Conservation (phyloP, 306 rosid species). For the Hippophae gyantsensis region DNA sequence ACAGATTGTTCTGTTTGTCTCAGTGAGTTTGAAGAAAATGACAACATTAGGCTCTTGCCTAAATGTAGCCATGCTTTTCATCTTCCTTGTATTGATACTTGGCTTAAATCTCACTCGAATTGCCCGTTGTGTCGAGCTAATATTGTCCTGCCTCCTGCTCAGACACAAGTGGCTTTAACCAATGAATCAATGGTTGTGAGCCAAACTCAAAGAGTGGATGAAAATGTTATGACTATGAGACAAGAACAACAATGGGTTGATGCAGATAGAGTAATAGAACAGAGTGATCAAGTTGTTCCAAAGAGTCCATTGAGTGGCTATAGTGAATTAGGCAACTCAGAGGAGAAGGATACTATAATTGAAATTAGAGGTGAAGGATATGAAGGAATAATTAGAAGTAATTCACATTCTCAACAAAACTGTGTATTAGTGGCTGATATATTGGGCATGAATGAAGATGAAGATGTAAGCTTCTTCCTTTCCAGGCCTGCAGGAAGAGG, state of each 20-base stretch:
- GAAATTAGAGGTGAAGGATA: conserved; percentile 51
- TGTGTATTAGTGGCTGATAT: conserved; percentile 37
- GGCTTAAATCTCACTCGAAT: conserved; percentile 83
- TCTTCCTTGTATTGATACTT: conserved; percentile 74
- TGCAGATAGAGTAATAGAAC: conserved; percentile 19
- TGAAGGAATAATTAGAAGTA: conserved; percentile 50
- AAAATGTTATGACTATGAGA: background rate
- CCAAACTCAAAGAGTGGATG: conserved; percentile 23
- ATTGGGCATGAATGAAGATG: conserved; percentile 32
- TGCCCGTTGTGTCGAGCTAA: conserved; percentile 88
- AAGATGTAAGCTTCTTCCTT: background rate
- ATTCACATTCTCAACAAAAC: conserved; percentile 44
- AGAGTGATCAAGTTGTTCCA: conserved; percentile 13
- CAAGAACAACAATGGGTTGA: conserved; percentile 22
- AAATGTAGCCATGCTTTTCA: conserved; percentile 93
- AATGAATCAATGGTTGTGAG: conserved; percentile 19
- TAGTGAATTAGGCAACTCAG: conserved; percentile 50
- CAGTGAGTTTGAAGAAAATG: conserved; percentile 75
- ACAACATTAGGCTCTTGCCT: conserved; percentile 61
- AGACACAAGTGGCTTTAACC: conserved; percentile 15
- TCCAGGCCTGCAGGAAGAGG: too few species aligned
- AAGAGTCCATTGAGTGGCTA: conserved; percentile 46
- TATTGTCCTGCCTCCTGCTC: conserved; percentile 31
- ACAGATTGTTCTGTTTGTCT: conserved; percentile 83
- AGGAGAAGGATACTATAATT: conserved; percentile 48